phyloP scores from a whole-genome alignment of 306 rosid species.

The Citrullus colocynthis region DNA sequence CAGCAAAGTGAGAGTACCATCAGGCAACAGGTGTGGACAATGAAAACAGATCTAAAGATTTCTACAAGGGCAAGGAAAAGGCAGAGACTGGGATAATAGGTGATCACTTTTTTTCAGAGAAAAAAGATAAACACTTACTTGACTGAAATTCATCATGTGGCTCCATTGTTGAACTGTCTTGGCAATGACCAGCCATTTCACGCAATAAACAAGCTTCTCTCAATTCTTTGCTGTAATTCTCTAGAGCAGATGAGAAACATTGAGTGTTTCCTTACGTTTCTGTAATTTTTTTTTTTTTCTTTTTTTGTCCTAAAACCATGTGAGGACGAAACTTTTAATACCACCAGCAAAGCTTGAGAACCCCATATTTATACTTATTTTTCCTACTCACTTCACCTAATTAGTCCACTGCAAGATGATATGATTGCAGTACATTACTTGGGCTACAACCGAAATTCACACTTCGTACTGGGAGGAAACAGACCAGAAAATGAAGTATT shows the following conservation, averaged over 20 bases:
- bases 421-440: not conserved
- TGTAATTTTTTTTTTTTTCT: not conserved
- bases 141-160: constrained; percentile 25
- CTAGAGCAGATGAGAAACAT: not conserved
- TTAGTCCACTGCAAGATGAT: constrained; percentile 2
- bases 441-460: not conserved
- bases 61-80: not conserved
- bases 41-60: constrained; percentile 4
- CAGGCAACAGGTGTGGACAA: not conserved
- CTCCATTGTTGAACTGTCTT: constrained; percentile 24
- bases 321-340: not conserved
- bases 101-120: constrained; percentile 4
- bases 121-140: constrained; percentile 24
- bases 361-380: not conserved
- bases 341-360: not conserved
- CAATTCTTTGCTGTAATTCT: constrained; percentile 11
- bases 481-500: not conserved
- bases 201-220: constrained; percentile 14
- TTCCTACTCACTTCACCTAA: not conserved
- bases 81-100: constrained; percentile 5
- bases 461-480: not conserved
- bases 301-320: constrained; percentile 2
- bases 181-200: constrained; percentile 15
- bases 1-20: not conserved
- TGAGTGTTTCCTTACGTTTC: not conserved